A percentile compares a stretch with the other conserved stretches of the same genome.
phyloP scores from a whole-genome alignment of 345 rosid genomes.

The Brassica rapa region DNA sequence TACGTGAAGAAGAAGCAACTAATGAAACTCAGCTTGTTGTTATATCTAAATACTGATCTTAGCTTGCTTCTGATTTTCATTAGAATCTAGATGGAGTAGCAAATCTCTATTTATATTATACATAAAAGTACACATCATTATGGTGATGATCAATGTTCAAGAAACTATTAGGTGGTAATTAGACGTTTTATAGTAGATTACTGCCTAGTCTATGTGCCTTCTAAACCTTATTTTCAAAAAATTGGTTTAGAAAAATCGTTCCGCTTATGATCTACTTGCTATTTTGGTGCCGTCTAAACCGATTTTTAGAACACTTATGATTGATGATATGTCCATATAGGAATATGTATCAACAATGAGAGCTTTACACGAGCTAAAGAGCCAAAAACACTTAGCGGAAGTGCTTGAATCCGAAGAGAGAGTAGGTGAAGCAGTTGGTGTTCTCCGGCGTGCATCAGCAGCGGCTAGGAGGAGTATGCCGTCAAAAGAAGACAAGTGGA shows the following conservation, averaged over 20 bases:
- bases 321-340: conserved; percentile 36
- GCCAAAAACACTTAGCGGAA: conserved; percentile 57
- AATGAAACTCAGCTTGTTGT: not conserved
- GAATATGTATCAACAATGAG: conserved; percentile 57
- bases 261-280: too few relatives aligned
- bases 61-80: not conserved
- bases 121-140: too few relatives aligned
- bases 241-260: too few relatives aligned
- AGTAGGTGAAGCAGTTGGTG: conserved; percentile 60
- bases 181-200: too few relatives aligned
- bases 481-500: conserved; percentile 58
- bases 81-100: not conserved
- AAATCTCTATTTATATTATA: not conserved
- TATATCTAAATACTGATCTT: not conserved
- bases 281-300: too few relatives aligned
- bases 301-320: not conserved
- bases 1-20: not conserved
- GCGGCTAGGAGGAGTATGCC: conserved; percentile 46
- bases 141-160: not conserved
- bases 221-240: too few relatives aligned
- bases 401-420: conserved; percentile 43
- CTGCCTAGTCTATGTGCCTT: too few relatives aligned
- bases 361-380: conserved; percentile 65
- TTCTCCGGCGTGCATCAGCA: conserved; percentile 55
- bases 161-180: too few relatives aligned